Evolutionary conservation across 495 filamentous ascomycete species (phyloP).

Genomic region (Xylaria scruposa): DNA sequence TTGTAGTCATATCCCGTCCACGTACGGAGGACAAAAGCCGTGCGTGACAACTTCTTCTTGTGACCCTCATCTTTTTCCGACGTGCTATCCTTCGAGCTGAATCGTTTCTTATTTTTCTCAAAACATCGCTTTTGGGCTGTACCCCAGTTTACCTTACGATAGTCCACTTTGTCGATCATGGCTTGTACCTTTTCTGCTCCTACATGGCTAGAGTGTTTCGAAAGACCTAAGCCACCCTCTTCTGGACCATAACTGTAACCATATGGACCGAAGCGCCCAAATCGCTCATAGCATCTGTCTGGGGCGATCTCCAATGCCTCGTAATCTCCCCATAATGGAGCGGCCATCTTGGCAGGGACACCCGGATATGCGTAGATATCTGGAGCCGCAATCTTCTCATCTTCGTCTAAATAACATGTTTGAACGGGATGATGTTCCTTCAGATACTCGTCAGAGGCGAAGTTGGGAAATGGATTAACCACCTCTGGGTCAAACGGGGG

Average conservation of each 20-base stretch:
- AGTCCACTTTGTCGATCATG: conserved; percentile 69
- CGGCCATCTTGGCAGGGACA: conserved; percentile 72
- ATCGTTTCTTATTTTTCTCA: conserved; percentile 70
- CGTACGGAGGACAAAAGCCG: conserved; percentile 50
- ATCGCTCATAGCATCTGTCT: conserved; percentile 84
- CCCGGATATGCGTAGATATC: conserved; percentile 67
- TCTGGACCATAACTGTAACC: conserved; percentile 77
- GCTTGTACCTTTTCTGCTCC: conserved; percentile 71
- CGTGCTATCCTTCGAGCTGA: conserved; percentile 33
- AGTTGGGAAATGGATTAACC: conserved; percentile 71
- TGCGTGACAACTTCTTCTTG: conserved; percentile 37
- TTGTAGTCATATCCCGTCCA: conserved; percentile 53
- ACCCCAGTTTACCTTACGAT: conserved; percentile 74
- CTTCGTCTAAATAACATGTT: conserved; percentile 71
- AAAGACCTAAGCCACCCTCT: conserved; percentile 76
- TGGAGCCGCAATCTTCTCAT: conserved; percentile 63
- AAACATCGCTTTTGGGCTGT: conserved; percentile 75
- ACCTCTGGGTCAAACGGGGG: conserved; percentile 53
- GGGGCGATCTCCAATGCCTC: conserved; percentile 70
- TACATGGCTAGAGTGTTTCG: conserved; percentile 70
- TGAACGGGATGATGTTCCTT: conserved; percentile 63
- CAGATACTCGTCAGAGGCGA: conserved; percentile 61
- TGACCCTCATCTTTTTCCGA: conserved; percentile 6
- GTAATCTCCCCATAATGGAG: conserved; percentile 76
- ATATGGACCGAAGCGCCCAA: conserved; percentile 80